Evolutionary conservation across 1,284 basidiomycete species (phyloP).

Genomic region (Ceratorhiza oryzae-sativae): DNA sequence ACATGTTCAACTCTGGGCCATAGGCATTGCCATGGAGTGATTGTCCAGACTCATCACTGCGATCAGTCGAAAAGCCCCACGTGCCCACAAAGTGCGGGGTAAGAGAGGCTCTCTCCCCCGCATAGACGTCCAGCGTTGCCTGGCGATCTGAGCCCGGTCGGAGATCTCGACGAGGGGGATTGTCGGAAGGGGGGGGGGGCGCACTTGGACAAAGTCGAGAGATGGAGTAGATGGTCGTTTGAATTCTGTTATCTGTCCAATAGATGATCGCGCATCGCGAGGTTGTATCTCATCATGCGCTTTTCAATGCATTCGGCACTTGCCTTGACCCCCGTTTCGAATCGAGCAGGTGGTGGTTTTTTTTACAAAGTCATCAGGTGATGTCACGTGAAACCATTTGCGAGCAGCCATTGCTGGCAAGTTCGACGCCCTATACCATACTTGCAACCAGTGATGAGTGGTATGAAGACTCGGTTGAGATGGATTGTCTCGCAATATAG

Average conservation of each 20-base stretch:
- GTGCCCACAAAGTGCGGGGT: conserved; percentile 10
- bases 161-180: conserved; percentile 17
- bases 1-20: not conserved
- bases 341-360: not conserved
- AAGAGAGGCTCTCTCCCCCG: not conserved
- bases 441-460: no score
- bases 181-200: conserved; percentile 2
- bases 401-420: no score
- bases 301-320: not conserved
- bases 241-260: not conserved
- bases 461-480: not conserved
- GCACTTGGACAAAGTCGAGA: no score
- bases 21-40: not conserved
- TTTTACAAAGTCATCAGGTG: not conserved
- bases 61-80: not conserved
- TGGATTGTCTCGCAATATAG: not conserved
- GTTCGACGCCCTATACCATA: no score
- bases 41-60: not conserved
- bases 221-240: no score
- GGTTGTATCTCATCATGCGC: not conserved
- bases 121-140: not conserved
- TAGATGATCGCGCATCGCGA: not conserved
- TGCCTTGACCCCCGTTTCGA: not conserved
- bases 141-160: conserved; percentile 13
- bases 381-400: not conserved